These are phyloP conservation scores for Boletus pseudo-olivaceus DNA, from an alignment of 768 basidiomycete species.

Conservation along the genomic window DNA sequence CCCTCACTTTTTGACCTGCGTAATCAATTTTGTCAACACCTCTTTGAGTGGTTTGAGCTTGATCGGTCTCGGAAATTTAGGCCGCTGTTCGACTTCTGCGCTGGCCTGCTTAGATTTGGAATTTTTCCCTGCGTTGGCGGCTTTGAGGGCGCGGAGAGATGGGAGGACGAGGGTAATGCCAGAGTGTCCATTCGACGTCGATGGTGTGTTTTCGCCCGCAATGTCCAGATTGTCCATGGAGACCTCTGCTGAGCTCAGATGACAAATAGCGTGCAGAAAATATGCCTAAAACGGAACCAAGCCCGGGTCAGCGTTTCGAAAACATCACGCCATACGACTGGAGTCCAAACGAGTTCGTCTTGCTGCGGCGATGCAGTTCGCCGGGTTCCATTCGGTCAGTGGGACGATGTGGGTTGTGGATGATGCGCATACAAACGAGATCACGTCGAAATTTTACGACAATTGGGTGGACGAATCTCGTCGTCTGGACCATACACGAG, in stretches of 20 bases:
- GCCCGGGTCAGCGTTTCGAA: no score
- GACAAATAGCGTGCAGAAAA: conserved; percentile 3
- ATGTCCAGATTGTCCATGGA: conserved; percentile 32
- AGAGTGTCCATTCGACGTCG: conserved; percentile 35
- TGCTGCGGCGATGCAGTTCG: no score
- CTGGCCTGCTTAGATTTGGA: conserved; percentile 44
- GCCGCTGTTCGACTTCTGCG: conserved; percentile 23
- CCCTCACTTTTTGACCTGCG: conserved; percentile 70
- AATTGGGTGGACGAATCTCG: no score
- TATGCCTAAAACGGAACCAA: conserved; percentile 9
- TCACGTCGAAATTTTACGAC: no score
- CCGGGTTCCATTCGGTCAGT: no score
- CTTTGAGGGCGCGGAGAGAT: conserved; percentile 59
- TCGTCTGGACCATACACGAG: no score
- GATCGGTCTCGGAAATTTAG: conserved; percentile 47
- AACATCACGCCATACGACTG: no score
- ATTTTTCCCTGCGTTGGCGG: conserved; percentile 52
- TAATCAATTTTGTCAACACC: conserved; percentile 63
- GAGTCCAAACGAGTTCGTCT: no score
- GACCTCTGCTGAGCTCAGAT: conserved; percentile 3
- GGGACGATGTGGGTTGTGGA: no score
- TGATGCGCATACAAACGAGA: no score
- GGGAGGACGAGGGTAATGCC: conserved; percentile 68
- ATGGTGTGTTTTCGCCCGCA: conserved; percentile 30
- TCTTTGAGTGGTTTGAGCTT: conserved; percentile 81